These are phyloP conservation scores for Eragrostis nindensis DNA, from an alignment of 176 grass and related monocot genomes.

Conservation along the genomic window DNA sequence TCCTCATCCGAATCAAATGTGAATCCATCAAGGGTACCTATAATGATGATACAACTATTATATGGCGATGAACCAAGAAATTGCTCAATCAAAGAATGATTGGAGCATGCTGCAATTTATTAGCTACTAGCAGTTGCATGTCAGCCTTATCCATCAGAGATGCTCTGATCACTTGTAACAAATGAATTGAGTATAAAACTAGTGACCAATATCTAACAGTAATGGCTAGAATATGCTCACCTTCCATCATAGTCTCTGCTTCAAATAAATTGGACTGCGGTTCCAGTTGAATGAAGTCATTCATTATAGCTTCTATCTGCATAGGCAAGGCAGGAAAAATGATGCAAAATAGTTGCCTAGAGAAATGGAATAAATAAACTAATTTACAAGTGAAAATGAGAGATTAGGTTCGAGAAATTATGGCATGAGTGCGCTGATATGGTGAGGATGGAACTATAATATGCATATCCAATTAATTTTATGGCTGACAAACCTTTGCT, in stretches of 20 bases:
- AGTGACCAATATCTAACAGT: not conserved
- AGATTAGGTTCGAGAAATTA: slow-evolving; percentile 17
- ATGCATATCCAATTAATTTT: slow-evolving; percentile 24
- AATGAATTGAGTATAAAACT: slow-evolving; percentile 2
- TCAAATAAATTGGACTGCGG: slow-evolving; percentile 92
- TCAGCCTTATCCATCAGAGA: slow-evolving; percentile 9
- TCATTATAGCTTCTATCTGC: slow-evolving; percentile 96
- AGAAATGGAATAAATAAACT: slow-evolving; percentile 21
- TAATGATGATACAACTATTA: slow-evolving; percentile 27
- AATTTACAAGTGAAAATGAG: slow-evolving; percentile 19
- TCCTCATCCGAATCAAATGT: slow-evolving; percentile 95
- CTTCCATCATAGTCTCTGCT: slow-evolving; percentile 99
- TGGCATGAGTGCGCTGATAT: not conserved
- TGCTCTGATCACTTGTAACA: not conserved
- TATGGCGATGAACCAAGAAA: slow-evolving; percentile 7
- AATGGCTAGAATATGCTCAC: slow-evolving; percentile 45
- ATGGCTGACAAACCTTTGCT: slow-evolving; percentile 78
- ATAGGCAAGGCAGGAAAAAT: not conserved
- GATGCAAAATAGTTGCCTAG: not conserved
- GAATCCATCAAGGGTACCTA: slow-evolving; percentile 88
- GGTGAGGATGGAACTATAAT: slow-evolving; percentile 39
- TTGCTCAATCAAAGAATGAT: slow-evolving; percentile 13
- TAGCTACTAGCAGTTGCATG: not conserved
- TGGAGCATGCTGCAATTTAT: not conserved
- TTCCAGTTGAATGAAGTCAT: slow-evolving; percentile 94